A percentile compares a stretch with the other conserved stretches of the same genome.
Conservation (phyloP, 2,329 filamentous ascomycete species). For the Aspergillus chevalieri region DNA sequence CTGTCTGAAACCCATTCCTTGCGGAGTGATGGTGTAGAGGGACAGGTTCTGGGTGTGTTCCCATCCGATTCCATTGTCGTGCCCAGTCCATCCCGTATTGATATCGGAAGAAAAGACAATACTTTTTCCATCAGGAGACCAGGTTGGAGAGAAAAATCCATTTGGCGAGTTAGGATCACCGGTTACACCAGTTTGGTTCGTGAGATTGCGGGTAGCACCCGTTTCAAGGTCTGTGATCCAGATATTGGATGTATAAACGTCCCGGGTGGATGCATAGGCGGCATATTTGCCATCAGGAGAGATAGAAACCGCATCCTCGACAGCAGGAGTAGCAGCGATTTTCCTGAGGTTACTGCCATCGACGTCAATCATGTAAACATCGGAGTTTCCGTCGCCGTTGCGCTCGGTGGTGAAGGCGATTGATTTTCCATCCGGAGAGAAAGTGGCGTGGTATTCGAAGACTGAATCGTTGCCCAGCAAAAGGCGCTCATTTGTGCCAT, state of each 20-base stretch:
- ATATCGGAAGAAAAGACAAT: constrained; percentile 5
- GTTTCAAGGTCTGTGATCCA: constrained; percentile 2
- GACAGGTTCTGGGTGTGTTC: constrained; percentile 5
- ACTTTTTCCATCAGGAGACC: background rate
- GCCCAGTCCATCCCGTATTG: constrained; percentile 3
- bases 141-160: constrained; percentile 4
- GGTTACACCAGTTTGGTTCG: constrained; percentile 1
- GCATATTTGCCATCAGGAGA: constrained; percentile 2
- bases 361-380: constrained; percentile 6
- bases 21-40: constrained; percentile 1
- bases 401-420: constrained; percentile 8
- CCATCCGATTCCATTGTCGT: constrained; percentile 4
- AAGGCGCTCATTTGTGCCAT: constrained; percentile 4
- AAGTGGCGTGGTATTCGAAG: constrained; percentile 7
- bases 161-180: constrained; percentile 1
- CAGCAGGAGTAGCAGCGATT: background rate
- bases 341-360: constrained; percentile 1
- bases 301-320: constrained; percentile 3
- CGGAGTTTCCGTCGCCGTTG: constrained; percentile 7
- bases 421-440: constrained; percentile 6
- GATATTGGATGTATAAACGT: constrained; percentile 2
- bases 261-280: background rate
- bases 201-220: constrained; percentile 2
- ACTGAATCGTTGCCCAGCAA: constrained; percentile 3
- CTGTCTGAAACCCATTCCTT: background rate